These are phyloP conservation scores for Yamadazyma sp. DNA, from an alignment of 1,139 yeast species.

Conservation along the genomic window DNA sequence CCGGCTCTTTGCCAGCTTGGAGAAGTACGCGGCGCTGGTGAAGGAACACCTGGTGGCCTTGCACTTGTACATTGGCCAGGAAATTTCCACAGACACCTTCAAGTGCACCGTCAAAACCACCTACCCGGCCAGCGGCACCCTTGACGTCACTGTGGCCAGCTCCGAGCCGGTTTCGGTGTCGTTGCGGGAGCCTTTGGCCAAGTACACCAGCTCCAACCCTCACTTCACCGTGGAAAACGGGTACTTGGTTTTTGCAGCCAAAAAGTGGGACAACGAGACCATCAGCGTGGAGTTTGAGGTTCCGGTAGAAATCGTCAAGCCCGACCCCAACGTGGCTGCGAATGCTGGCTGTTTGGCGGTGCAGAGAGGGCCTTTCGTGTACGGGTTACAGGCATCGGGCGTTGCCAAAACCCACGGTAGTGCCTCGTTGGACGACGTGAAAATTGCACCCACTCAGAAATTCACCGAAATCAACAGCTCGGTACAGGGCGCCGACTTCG, in stretches of 20 bases:
- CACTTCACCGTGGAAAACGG: slow-evolving; percentile 8
- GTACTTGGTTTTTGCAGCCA: slow-evolving; percentile 11
- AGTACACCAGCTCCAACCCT: slow-evolving; percentile 5
- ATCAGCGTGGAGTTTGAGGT: slow-evolving; percentile 14
- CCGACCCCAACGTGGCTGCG: slow-evolving; percentile 18
- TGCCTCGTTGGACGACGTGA: slow-evolving; percentile 7
- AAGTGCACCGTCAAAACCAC: slow-evolving; percentile 9
- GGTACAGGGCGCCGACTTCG: slow-evolving; percentile 7
- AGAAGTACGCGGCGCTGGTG: slow-evolving; percentile 13
- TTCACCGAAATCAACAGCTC: slow-evolving; percentile 5
- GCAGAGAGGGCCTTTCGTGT: slow-evolving; percentile 20
- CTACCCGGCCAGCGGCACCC: slow-evolving; percentile 15
- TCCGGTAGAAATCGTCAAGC: slow-evolving; percentile 12
- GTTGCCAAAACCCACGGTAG: slow-evolving; percentile 3
- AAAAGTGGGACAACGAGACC: slow-evolving; percentile 11
- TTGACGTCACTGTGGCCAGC: slow-evolving; percentile 8
- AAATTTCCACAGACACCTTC: slow-evolving; percentile 5
- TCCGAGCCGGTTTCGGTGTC: slow-evolving; percentile 10
- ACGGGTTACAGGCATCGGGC: slow-evolving; percentile 19
- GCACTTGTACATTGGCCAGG: slow-evolving; percentile 17
- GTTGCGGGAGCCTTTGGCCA: slow-evolving; percentile 14
- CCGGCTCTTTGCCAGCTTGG: slow-evolving; percentile 18
- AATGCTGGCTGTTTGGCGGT: slow-evolving; percentile 18
- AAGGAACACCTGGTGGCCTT: slow-evolving; percentile 10
- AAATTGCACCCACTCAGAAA: slow-evolving; percentile 7